Conservation (phyloP, 164 flowering plant genomes). For the Magnolia changhungtana region DNA sequence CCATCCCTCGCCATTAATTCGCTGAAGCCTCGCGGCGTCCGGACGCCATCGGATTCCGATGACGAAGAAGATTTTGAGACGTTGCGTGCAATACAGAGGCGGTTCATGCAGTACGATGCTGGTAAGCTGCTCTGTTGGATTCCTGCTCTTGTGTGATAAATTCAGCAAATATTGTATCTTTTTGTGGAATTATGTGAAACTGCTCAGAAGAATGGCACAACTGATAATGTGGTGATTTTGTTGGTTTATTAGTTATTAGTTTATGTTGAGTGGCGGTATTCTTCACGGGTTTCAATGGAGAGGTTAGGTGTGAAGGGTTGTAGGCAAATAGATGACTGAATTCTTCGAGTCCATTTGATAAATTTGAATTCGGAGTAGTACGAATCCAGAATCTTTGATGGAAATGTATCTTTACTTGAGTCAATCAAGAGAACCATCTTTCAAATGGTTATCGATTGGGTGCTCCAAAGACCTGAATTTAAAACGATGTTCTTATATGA, state of each 20-base stretch:
- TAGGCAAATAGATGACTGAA: too few species aligned
- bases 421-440: too few species aligned
- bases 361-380: too few species aligned
- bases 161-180: not conserved
- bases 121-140: constrained; percentile 22
- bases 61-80: constrained; percentile 68
- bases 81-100: constrained; percentile 56
- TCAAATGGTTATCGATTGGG: too few species aligned
- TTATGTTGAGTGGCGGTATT: not conserved
- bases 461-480: too few species aligned
- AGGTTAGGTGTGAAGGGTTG: not conserved
- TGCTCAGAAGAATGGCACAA: not conserved
- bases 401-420: too few species aligned
- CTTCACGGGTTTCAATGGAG: not conserved
- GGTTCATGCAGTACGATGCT: constrained; percentile 48
- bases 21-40: constrained; percentile 28
- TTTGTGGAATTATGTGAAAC: not conserved
- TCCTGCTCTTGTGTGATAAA: not conserved
- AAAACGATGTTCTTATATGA: too few species aligned
- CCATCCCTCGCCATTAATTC: constrained; percentile 10
- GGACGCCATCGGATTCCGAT: constrained; percentile 27
- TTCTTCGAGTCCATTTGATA: too few species aligned
- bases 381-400: too few species aligned
- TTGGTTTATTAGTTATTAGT: not conserved
- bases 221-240: not conserved